Conservation (phyloP, 2,329 filamentous ascomycete species). For the Ilyonectria robusta region DNA sequence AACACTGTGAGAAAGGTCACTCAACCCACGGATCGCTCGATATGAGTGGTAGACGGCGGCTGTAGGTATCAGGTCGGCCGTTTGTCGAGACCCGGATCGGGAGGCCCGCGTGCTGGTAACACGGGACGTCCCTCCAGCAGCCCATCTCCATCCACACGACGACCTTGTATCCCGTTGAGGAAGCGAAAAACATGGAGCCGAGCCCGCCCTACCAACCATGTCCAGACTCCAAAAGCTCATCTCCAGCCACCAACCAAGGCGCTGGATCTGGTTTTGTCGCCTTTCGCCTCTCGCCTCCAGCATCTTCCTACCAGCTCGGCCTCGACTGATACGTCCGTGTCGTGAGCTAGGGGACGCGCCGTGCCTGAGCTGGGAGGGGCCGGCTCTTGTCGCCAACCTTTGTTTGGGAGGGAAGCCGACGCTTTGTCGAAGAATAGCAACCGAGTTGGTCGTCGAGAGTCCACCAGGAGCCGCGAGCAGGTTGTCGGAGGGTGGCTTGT, state of each 20-base stretch:
- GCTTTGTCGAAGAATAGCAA: constrained; percentile 14
- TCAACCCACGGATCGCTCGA: constrained; percentile 22
- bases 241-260: constrained; percentile 20
- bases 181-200: background rate
- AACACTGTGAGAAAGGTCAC: constrained; percentile 28
- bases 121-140: constrained; percentile 5
- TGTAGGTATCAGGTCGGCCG: constrained; percentile 38
- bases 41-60: constrained; percentile 23
- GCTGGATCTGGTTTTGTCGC: background rate
- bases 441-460: constrained; percentile 9
- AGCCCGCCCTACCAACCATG: constrained; percentile 13
- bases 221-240: constrained; percentile 6
- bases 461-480: background rate
- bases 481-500: constrained; percentile 6
- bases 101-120: constrained; percentile 17
- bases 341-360: constrained; percentile 17
- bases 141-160: background rate
- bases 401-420: constrained; percentile 16
- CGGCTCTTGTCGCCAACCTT: constrained; percentile 12
- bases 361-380: constrained; percentile 5
- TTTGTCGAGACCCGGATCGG: constrained; percentile 24
- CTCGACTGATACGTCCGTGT: constrained; percentile 10
- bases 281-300: background rate
- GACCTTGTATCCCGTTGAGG: background rate
- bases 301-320: background rate